phyloP scores from a whole-genome alignment of 2,329 filamentous ascomycete genomes.

The Leptographium lundbergii region DNA sequence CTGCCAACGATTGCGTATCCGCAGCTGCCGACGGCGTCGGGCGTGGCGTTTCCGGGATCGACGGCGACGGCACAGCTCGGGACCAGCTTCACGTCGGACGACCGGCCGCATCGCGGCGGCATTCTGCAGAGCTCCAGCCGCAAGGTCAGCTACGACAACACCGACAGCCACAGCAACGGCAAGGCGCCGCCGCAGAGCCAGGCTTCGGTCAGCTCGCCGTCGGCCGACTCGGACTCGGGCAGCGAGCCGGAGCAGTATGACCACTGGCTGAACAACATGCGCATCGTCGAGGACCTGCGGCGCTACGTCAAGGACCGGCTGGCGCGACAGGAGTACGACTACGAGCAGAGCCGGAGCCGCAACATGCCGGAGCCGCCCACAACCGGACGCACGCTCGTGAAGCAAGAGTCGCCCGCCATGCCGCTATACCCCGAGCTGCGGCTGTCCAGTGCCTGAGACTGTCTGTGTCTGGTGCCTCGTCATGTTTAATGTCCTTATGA shows the following conservation, averaged over 20 bases:
- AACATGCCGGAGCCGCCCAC: conserved; percentile 4
- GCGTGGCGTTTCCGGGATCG: conserved; percentile 45
- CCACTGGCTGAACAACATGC: conserved; percentile 53
- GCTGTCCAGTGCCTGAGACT: conserved; percentile 5
- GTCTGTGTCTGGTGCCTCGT: background rate
- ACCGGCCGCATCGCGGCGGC: conserved; percentile 52
- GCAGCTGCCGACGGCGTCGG: conserved; percentile 54
- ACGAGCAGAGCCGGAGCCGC: background rate
- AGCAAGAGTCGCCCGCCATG: conserved; percentile 3
- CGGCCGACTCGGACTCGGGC: conserved; percentile 36
- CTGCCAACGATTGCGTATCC: conserved; percentile 60
- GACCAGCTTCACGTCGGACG: conserved; percentile 49
- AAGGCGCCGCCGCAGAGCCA: conserved; percentile 23
- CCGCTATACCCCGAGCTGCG: conserved; percentile 12
- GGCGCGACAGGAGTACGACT: conserved; percentile 40
- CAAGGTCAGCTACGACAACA: conserved; percentile 17
- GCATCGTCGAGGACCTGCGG: conserved; percentile 48
- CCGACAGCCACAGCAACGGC: background rate
- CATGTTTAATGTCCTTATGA: background rate
- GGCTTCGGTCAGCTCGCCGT: conserved; percentile 38
- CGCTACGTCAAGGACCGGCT: conserved; percentile 45
- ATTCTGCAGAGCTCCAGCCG: conserved; percentile 49
- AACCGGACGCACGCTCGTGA: conserved; percentile 16
- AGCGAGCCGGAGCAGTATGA: conserved; percentile 50
- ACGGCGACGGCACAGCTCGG: conserved; percentile 60